Conservation (phyloP, 192 early-diverging fungal species). For the Helicostylum pulchrum region DNA sequence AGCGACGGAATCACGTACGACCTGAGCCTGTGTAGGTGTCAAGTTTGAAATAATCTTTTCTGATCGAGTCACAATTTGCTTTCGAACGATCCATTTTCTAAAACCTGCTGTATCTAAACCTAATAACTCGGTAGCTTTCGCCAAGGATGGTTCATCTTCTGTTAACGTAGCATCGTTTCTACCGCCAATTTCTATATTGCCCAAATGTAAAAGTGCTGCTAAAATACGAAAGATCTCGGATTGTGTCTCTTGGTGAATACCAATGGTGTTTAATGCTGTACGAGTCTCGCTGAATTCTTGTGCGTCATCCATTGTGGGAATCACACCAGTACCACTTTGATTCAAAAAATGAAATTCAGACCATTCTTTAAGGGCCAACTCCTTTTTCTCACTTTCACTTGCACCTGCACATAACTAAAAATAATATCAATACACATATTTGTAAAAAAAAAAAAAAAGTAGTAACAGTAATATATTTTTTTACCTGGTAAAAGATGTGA, state of each 20-base stretch:
- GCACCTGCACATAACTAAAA: conserved; percentile 83
- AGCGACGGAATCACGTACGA: conserved; percentile 92
- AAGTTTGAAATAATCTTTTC: conserved; percentile 92
- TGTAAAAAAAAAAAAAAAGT: no score
- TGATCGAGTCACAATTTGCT: conserved; percentile 88
- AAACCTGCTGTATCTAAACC: conserved; percentile 79
- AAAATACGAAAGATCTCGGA: conserved; percentile 88
- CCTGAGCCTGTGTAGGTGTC: conserved; percentile 68
- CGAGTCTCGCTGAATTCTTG: conserved; percentile 87
- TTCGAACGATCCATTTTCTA: conserved; percentile 93
- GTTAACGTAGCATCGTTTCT: conserved; percentile 67
- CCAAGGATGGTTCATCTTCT: conserved; percentile 75
- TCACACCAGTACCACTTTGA: conserved; percentile 79
- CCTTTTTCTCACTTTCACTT: conserved; percentile 74
- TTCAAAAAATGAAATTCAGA: conserved; percentile 81
- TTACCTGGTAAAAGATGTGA: conserved; percentile 96
- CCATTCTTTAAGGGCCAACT: conserved; percentile 72
- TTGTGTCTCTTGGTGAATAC: conserved; percentile 77
- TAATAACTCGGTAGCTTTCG: conserved; percentile 68
- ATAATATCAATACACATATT: no score
- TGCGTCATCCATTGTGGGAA: conserved; percentile 87
- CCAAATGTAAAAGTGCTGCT: conserved; percentile 92
- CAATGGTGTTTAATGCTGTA: conserved; percentile 80
- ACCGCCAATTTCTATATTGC: conserved; percentile 88
- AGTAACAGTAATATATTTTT: background rate